Evolutionary conservation across 176 grass and related monocot genomes (phyloP).

Genomic region (Eleusine indica): DNA sequence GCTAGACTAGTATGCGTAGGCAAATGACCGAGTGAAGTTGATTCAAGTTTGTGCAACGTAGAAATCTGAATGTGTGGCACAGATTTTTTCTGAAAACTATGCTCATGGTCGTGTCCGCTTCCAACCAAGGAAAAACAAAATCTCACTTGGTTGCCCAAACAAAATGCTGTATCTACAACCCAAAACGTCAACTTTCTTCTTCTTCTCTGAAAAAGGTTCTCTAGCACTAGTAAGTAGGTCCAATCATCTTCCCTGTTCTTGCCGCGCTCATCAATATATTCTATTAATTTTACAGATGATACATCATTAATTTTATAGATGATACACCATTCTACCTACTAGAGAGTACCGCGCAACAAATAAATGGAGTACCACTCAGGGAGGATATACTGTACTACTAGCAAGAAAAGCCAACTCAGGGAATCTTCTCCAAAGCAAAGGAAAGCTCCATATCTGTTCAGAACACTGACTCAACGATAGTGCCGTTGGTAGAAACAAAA

Average conservation of each 20-base stretch:
- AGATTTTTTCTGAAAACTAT: not conserved
- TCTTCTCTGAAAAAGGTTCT: not conserved
- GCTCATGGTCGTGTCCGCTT: not conserved
- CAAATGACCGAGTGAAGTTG: not conserved
- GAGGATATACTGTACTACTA: too few species aligned
- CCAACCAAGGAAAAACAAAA: not conserved
- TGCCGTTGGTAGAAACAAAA: too few species aligned
- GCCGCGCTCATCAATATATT: too few species aligned
- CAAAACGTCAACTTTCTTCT: not conserved
- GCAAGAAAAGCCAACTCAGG: too few species aligned
- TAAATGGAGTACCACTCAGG: too few species aligned
- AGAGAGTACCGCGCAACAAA: too few species aligned
- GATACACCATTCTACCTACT: too few species aligned
- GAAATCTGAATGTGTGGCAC: not conserved
- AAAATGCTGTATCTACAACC: not conserved
- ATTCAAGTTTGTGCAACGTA: not conserved
- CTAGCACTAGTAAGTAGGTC: slow-evolving; percentile 4
- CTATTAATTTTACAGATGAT: too few species aligned
- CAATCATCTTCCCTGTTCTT: not conserved
- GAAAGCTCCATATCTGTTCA: too few species aligned
- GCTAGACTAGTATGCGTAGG: not conserved
- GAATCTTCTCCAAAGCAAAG: too few species aligned
- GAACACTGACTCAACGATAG: too few species aligned
- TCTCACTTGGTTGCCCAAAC: not conserved
- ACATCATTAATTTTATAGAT: too few species aligned